Base-by-base conservation (phyloP, 2,329 filamentous ascomycete genomes). In the Aureobasidium sp. region DNA sequence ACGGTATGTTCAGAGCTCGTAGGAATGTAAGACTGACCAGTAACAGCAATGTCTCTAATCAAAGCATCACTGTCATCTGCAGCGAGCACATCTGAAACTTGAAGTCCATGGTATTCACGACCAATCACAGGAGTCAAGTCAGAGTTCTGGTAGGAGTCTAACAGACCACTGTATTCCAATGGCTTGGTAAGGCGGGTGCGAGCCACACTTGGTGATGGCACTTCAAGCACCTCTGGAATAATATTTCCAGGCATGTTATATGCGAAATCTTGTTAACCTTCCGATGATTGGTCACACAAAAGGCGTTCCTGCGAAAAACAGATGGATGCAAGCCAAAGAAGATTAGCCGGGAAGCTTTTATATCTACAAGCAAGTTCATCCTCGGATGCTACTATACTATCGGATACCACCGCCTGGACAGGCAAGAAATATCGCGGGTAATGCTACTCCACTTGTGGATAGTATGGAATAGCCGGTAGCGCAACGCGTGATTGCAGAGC, bases 31-130 rank as follows among this genome's bases (percentile, higher is more conserved):
- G 37, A 55, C 59, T 37, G 11, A 62, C 60, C 34, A 25, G 49
- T 65, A 20, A 62, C 49, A 15, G 65, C 65, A 27, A 67, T 52
- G 36, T 67, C 65, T 27, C 63, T 45, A 34, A 67, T 62, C 42
- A 65, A 36, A 17, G 55, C 62, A 59, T 64, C 63, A n/a, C 62
- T 56, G 48, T 64, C 62, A 15, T 63, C 52, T n/a, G 62, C 51
- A 6, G 56, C 57, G 17, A 67, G 34, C 29, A 67, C 25, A 27
- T 65, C 62, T 34, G 39, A 56, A 14, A 65, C 57, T 48, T 67
- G 65, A 1, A 67, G 64, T 5, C 64, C 65, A 34, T 56, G 34
- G 27, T 62, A 62, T 48, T 62, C 60, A 48, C 60, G 49, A 25
- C 60, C 60, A 56, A 62, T 62, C 14, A 62, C 60, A 17, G 60